These are phyloP conservation scores for Crotalaria pallida DNA, from an alignment of 306 rosid species.

Conservation along the genomic window DNA sequence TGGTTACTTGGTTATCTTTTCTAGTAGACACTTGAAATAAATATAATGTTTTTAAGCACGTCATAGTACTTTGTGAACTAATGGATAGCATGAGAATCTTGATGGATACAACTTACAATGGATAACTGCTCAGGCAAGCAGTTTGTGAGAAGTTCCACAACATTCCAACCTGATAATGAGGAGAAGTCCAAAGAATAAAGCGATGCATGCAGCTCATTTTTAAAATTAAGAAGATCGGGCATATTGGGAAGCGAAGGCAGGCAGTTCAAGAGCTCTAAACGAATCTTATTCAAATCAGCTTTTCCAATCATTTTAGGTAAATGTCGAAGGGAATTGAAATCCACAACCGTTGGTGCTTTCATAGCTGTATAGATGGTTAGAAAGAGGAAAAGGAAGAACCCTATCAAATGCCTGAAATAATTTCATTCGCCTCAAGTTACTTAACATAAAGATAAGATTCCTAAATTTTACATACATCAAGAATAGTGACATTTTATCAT, in stretches of 20 bases:
- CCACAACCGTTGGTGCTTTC: slow-evolving; percentile 37
- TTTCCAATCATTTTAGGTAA: slow-evolving; percentile 30
- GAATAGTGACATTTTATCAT: neutral
- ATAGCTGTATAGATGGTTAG: slow-evolving; percentile 49
- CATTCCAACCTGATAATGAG: slow-evolving; percentile 38
- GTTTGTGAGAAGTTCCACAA: slow-evolving; percentile 35
- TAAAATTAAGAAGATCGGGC: slow-evolving; percentile 28
- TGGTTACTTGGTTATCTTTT: neutral
- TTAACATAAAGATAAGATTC: neutral
- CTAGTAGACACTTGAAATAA: neutral
- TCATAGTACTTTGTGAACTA: neutral
- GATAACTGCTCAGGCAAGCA: slow-evolving; percentile 40
- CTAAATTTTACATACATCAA: neutral
- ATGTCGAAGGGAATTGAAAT: slow-evolving; percentile 35
- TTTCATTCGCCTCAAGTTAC: neutral
- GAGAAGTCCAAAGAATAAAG: slow-evolving; percentile 34
- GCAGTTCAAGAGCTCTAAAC: slow-evolving; percentile 41
- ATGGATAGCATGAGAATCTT: neutral
- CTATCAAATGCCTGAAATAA: slow-evolving; percentile 66
- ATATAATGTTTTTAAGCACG: neutral
- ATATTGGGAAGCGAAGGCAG: slow-evolving; percentile 39
- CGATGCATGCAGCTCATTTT: slow-evolving; percentile 29
- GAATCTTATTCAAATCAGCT: slow-evolving; percentile 40
- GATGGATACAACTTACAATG: slow-evolving; percentile 21
- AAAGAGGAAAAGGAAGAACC: slow-evolving; percentile 60